Evolutionary conservation across 306 rosid species (phyloP), one percentile per base, ranked within the genome.

Genomic region (Spatholobus suberectus): DNA sequence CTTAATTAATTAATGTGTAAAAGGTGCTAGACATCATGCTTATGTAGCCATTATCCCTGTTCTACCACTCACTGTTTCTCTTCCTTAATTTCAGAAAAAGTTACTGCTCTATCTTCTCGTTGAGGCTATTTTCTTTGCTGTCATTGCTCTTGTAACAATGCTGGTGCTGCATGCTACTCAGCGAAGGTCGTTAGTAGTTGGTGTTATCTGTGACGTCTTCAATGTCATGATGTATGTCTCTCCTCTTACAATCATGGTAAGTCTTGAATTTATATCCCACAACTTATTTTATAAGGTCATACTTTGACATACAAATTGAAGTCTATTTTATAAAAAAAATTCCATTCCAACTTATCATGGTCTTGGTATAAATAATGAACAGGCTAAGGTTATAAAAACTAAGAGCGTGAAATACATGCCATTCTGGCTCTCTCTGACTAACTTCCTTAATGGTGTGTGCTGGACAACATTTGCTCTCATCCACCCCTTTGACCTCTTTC

Each of bases 351-450:
- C 62, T 73, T 7, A 34, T 17, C 21, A 34, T 37, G 62, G 20
- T 40, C 6, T 26, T 62, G 20, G 18, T 54, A 27, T 66, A 37
- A 34, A 26, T 35, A 49, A 0, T 2, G 34, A n/a, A 34, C 87
- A 93, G 97, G 40, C 6, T 8, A 79, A 88, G 58, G 98, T 92
- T 1, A 89, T 92, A 27, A 74, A 14, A 62, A 92, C 89, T 0
- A 90, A 88, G 85, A 94, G 97, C 5, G 94, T 90, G 46, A 68
- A 84, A 14, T 94, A 76, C 79, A 94, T 94, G 97, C 95, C 97
- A 8, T 88, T 92, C 66, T 78, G 67, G 70, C 97, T 94, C 11
- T 92, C 97, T 12, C 1, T 92, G 27, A 8, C 98, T 8, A 89
- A 88, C 87, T 89, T 90, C 65, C 79, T 83, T 4, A 92, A 92